Evolutionary conservation across 2,329 filamentous ascomycete species (phyloP).

Genomic region (Pseudonectria buxi): DNA sequence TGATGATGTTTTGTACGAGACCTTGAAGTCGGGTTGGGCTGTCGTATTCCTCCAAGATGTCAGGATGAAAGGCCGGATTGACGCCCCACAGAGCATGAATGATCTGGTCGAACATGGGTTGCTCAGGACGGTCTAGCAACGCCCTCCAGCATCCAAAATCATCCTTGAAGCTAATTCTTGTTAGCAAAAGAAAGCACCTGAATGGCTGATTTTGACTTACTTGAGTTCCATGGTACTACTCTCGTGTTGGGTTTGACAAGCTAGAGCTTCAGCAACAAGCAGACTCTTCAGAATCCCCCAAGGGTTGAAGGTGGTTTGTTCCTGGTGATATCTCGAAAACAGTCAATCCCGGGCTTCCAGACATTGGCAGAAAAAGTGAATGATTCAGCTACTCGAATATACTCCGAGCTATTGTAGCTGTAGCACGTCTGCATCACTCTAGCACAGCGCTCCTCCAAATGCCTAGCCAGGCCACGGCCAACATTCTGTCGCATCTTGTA

Average conservation of each 20-base stretch:
- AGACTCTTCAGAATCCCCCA: conserved; percentile 10
- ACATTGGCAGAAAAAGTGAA: conserved; percentile 4
- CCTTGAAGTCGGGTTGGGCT: conserved; percentile 13
- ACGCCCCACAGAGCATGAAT: conserved; percentile 16
- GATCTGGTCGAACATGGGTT: conserved; percentile 18
- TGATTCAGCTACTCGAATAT: conserved; percentile 2
- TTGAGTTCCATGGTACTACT: conserved; percentile 4
- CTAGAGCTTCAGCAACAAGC: conserved; percentile 16
- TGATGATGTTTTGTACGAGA: conserved; percentile 17
- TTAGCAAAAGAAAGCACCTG: conserved; percentile 2
- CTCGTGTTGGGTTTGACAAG: conserved; percentile 5
- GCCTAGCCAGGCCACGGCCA: conserved; percentile 5
- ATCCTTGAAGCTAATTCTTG: conserved; percentile 14
- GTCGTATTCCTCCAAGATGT: conserved; percentile 1
- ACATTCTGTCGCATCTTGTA: conserved; percentile 6
- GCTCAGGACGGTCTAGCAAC: conserved; percentile 10
- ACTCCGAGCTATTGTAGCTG: not conserved
- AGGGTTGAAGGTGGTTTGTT: conserved; percentile 9
- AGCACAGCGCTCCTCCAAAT: conserved; percentile 8
- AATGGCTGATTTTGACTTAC: conserved; percentile 2
- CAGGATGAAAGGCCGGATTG: not conserved
- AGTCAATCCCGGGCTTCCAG: conserved; percentile 10
- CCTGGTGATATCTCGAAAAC: conserved; percentile 10
- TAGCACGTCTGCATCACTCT: conserved; percentile 4
- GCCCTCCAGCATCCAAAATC: conserved; percentile 22